Evolutionary conservation across 257 asterid species (phyloP).

Genomic region (Jasminum sambac): DNA sequence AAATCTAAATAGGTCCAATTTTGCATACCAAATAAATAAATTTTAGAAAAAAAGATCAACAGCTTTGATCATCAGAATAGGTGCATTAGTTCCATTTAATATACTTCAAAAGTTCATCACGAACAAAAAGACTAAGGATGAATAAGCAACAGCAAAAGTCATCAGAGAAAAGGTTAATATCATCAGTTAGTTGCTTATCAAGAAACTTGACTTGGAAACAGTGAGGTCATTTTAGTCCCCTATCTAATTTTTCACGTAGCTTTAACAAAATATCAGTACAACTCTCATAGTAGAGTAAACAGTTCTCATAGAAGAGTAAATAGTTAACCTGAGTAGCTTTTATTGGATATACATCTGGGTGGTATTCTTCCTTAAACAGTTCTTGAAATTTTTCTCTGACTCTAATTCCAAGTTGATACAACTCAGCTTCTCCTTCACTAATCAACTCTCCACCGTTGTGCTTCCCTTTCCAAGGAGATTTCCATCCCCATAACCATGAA

Average conservation of each 20-base stretch:
- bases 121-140: not conserved
- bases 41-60: conserved; percentile 11
- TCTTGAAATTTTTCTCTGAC: conserved; percentile 62
- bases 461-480: conserved; percentile 92
- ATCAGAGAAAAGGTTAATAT: conserved; percentile 3
- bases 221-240: not conserved
- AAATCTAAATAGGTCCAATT: conserved; percentile 44
- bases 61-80: conserved; percentile 6
- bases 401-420: conserved; percentile 82
- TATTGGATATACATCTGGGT: conserved; percentile 82
- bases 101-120: conserved; percentile 1
- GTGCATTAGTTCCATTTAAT: conserved; percentile 2
- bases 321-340: conserved; percentile 82
- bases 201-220: conserved; percentile 7
- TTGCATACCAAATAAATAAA: conserved; percentile 10
- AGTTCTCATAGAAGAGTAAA: conserved; percentile 17
- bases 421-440: conserved; percentile 80
- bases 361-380: conserved; percentile 74
- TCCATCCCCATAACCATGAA: conserved; percentile 79
- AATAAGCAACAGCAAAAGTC: conserved; percentile 20
- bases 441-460: conserved; percentile 83
- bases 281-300: conserved; percentile 13
- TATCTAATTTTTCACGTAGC: not conserved
- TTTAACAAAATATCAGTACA: conserved; percentile 9
- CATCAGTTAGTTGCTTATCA: conserved; percentile 12